Evolutionary conservation across 345 rosid species (phyloP).

Genomic region (Bruguiera gymnorhiza): DNA sequence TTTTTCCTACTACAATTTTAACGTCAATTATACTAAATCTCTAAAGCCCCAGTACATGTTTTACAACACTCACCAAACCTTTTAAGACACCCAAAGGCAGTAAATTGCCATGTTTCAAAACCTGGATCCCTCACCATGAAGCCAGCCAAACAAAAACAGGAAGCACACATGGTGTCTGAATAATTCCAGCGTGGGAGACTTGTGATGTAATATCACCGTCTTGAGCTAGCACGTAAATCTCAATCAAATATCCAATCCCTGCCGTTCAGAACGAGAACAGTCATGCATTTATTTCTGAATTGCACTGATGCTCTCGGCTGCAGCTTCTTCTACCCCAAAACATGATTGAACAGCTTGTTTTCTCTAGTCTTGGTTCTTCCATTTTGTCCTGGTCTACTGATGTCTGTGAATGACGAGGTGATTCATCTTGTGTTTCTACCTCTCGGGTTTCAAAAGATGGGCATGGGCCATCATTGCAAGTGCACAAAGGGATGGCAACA

Average conservation of each 20-base stretch:
- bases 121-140: constrained; percentile 25
- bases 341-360: constrained; percentile 85
- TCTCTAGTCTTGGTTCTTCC: constrained; percentile 70
- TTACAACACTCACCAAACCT: constrained; percentile 22
- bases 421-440: constrained; percentile 45
- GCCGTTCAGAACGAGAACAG: background rate
- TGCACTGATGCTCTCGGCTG: constrained; percentile 94
- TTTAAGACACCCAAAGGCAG: constrained; percentile 7
- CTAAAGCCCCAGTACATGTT: constrained; percentile 10
- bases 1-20: background rate
- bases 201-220: constrained; percentile 4
- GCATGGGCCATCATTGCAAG: constrained; percentile 79
- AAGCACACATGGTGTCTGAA: constrained; percentile 26
- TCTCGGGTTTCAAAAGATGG: constrained; percentile 67
- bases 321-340: constrained; percentile 98
- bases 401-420: constrained; percentile 44
- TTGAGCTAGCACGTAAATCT: background rate
- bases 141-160: constrained; percentile 25
- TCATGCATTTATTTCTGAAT: constrained; percentile 91
- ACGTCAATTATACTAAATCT: constrained; percentile 14
- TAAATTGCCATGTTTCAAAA: constrained; percentile 13
- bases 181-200: background rate
- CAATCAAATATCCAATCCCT: background rate
- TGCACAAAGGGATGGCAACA: constrained; percentile 76
- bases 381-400: constrained; percentile 60